Conservation (phyloP, 2,329 filamentous ascomycete genomes). For the Beauveria sp. region DNA sequence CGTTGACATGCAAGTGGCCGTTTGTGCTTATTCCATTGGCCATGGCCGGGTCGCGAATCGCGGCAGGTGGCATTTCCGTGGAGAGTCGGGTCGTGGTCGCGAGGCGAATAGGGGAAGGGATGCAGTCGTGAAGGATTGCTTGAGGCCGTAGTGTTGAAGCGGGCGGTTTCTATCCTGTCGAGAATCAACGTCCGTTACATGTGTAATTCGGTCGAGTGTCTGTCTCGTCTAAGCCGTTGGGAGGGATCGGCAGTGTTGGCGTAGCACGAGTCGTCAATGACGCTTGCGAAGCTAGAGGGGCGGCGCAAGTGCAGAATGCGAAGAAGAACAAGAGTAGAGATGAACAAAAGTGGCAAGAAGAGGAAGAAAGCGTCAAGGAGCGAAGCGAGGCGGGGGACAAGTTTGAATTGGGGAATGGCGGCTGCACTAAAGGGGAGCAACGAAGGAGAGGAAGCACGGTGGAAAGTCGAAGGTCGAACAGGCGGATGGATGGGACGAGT, state of each 20-base stretch:
- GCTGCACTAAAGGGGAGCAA: conserved; percentile 10
- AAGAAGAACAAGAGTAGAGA: background rate
- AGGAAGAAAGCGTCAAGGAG: background rate
- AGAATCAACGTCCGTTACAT: background rate
- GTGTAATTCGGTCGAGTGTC: background rate
- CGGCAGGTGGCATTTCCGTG: conserved; percentile 1
- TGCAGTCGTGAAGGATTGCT: background rate
- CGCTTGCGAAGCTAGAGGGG: background rate
- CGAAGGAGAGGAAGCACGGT: conserved; percentile 11
- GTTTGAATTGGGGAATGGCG: background rate
- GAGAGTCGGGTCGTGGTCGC: background rate
- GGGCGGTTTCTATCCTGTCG: background rate
- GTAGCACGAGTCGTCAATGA: background rate
- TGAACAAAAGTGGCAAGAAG: background rate
- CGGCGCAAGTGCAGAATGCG: background rate
- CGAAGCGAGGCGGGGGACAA: background rate
- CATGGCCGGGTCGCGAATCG: conserved; percentile 1
- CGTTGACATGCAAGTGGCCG: conserved; percentile 25
- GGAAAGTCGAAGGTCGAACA: background rate
- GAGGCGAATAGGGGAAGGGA: background rate
- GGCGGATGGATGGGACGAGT: conserved; percentile 16
- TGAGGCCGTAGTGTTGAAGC: background rate
- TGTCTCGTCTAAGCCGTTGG: background rate
- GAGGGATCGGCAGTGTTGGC: background rate
- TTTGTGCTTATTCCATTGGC: conserved; percentile 13